phyloP scores from a whole-genome alignment of 345 rosid species.

The Cardamine occulta region DNA sequence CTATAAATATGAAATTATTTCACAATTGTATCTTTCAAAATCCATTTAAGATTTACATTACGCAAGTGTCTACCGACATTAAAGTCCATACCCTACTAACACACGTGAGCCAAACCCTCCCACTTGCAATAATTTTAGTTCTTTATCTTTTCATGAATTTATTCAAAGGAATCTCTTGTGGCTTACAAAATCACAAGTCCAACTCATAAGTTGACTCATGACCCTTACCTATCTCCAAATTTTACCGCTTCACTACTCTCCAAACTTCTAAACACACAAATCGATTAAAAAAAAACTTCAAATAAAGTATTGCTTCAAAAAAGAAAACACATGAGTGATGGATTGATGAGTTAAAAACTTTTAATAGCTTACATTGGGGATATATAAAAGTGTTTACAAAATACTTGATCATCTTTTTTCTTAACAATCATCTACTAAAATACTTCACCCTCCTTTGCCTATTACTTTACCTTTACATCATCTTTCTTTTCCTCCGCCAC shows the following conservation, averaged over 20 bases:
- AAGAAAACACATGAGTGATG: not conserved
- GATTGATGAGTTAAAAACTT: not conserved
- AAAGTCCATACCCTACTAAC: slow-evolving; percentile 34
- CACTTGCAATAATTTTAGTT: slow-evolving; percentile 34
- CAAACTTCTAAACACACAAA: slow-evolving; percentile 24
- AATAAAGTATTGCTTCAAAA: slow-evolving; percentile 13
- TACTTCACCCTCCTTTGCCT: slow-evolving; percentile 16
- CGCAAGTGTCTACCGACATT: slow-evolving; percentile 35
- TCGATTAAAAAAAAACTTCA: slow-evolving; percentile 17
- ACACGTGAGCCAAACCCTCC: slow-evolving; percentile 38
- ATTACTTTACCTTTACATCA: slow-evolving; percentile 21
- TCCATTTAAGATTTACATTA: slow-evolving; percentile 12
- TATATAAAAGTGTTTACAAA: slow-evolving; percentile 22
- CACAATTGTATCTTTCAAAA: too few species aligned
- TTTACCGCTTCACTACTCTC: slow-evolving; percentile 27
- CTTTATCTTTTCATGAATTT: slow-evolving; percentile 24
- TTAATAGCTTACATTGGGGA: not conserved
- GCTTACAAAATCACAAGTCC: slow-evolving; percentile 32
- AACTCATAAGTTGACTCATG: slow-evolving; percentile 30
- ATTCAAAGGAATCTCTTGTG: slow-evolving; percentile 20
- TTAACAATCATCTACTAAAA: slow-evolving; percentile 18
- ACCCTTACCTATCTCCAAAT: slow-evolving; percentile 24
- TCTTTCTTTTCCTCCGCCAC: slow-evolving; percentile 24
- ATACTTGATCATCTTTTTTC: not conserved
- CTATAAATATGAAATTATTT: not conserved